Conservation (phyloP, 768 basidiomycete genomes). For the Obba rivulosa region DNA sequence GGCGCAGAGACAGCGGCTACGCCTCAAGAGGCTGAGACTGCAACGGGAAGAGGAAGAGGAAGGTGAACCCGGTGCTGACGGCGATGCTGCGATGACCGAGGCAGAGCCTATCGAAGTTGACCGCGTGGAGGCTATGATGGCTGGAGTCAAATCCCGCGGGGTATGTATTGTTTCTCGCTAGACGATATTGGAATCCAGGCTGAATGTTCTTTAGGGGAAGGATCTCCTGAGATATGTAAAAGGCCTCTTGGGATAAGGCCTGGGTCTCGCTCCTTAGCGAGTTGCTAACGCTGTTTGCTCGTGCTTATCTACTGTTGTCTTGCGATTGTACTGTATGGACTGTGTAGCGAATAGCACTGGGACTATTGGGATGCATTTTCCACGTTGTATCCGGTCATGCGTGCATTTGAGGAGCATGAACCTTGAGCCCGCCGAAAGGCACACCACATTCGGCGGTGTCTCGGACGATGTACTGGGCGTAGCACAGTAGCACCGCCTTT, state of each 20-base stretch:
- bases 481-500: not conserved
- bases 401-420: not conserved
- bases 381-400: not conserved
- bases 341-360: no score
- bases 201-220: constrained; percentile 43
- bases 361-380: not conserved
- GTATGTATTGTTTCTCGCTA: constrained; percentile 37
- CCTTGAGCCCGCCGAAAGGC: not conserved
- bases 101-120: constrained; percentile 30
- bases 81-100: constrained; percentile 9
- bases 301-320: not conserved
- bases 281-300: not conserved
- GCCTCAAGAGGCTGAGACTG: constrained; percentile 26
- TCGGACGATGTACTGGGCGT: not conserved
- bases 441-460: no score
- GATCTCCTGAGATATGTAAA: constrained; percentile 73
- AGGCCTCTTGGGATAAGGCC: constrained; percentile 48
- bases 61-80: constrained; percentile 6
- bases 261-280: constrained; percentile 1
- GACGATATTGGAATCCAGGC: not conserved
- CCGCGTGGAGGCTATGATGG: constrained; percentile 69
- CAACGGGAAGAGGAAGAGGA: constrained; percentile 9
- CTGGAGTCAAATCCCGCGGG: constrained; percentile 68
- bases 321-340: no score
- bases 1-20: constrained; percentile 45